Conservation (phyloP, 2,329 filamentous ascomycete genomes). For the Aspergillus luchuensis region DNA sequence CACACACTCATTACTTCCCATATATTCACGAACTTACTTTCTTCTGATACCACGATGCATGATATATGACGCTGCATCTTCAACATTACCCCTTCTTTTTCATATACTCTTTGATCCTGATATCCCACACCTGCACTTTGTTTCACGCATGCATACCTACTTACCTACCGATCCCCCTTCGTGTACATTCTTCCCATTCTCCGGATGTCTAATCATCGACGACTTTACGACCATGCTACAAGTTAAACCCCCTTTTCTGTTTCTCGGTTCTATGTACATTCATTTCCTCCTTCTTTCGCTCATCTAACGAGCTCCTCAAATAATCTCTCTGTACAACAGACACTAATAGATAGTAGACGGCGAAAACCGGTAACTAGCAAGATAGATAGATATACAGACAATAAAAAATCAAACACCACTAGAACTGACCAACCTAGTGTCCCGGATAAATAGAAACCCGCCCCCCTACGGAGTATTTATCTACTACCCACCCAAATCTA, state of each 20-base stretch:
- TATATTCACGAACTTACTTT: not conserved
- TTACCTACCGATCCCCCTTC: not conserved
- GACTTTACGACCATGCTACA: conserved; percentile 1
- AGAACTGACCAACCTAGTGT: too few species aligned
- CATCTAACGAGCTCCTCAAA: not conserved
- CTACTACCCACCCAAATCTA: not conserved
- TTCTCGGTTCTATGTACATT: not conserved
- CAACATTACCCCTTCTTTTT: not conserved
- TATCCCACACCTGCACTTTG: not conserved
- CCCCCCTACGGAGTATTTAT: not conserved
- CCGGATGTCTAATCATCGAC: not conserved
- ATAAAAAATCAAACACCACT: too few species aligned
- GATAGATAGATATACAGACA: too few species aligned
- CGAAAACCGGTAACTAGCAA: too few species aligned
- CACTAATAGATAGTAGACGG: too few species aligned
- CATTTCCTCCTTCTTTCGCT: not conserved
- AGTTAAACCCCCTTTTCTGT: not conserved
- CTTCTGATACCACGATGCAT: not conserved
- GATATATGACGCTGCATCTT: not conserved
- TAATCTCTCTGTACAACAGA: not conserved
- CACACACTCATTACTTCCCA: not conserved
- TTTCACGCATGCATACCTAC: not conserved
- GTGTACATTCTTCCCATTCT: not conserved
- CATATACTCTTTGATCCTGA: not conserved
- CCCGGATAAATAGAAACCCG: too few species aligned